Evolutionary conservation across 2,329 filamentous ascomycete genomes (phyloP), one percentile per base, ranked within the genome.

Genomic region (Madurella fahalii): DNA sequence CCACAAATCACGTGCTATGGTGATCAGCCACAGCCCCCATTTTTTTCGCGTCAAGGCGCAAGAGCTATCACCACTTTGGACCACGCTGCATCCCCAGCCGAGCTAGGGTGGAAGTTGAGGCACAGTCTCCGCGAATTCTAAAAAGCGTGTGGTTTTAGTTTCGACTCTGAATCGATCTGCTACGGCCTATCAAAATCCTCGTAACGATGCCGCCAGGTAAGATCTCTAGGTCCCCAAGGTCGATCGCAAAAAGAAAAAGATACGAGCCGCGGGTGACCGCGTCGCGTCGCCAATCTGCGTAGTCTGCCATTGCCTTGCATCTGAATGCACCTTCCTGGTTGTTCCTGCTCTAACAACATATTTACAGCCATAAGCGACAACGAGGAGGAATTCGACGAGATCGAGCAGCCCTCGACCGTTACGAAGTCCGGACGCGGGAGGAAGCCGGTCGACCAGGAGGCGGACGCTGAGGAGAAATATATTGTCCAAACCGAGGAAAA

Each of bases 311-410:
- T 8, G 12, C n/a, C 15, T 16, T n/a, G 13, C 15, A 9, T 16
- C n/a, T 9, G 9, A 15, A 34, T 20, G 40, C 40, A n/a, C 17
- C 7, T 17, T 18, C 15, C 32, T 2, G 34, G 11, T 2, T 30
- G 8, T 13, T 12, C 12, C 2, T n/a, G 2, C 9, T 25, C 44
- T 54, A 15, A 54, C 32, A 13, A 25, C 18, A 13, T 2, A 4
- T 30, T 4, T 39, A 41, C 53, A 73, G 74, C 72, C 13, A 68
- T 75, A 39, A 76, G 73, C 60, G 74, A 63, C 50, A 47, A 75
- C 56, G 72, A 75, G 25, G 73, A 74, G 20, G 58, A 59, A 25
- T 76, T 74, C 2, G 74, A 62, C 43, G 31, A 61, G 15, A 12
- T 54, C 17, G 37, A 50, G 9, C 41, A 40, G 18, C 31, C 51